phyloP scores from a whole-genome alignment of 2,329 filamentous ascomycete genomes.

The Fusarium virguliforme region DNA sequence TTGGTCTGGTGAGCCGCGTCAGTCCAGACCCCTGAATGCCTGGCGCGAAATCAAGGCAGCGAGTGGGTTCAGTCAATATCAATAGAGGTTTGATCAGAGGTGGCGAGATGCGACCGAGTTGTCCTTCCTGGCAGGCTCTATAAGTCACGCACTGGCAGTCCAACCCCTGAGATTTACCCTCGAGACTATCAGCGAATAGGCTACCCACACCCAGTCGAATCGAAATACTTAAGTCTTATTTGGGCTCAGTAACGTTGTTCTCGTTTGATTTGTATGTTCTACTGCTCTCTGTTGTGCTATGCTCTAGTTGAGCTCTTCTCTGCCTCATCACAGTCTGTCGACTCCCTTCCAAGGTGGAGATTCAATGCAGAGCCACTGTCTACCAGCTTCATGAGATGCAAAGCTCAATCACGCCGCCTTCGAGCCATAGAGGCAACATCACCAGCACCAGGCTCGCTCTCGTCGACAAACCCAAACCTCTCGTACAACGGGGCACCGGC shows the following conservation, averaged over 20 bases:
- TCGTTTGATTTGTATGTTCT: too few relatives aligned
- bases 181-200: too few relatives aligned
- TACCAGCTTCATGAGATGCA: background rate
- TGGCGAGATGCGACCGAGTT: too few relatives aligned
- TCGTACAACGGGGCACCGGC: slow-evolving; percentile 31
- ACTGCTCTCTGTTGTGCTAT: too few relatives aligned
- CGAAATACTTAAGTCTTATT: too few relatives aligned
- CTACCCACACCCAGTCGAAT: too few relatives aligned
- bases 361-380: background rate
- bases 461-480: slow-evolving; percentile 39
- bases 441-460: slow-evolving; percentile 28
- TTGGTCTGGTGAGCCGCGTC: background rate
- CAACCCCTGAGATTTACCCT: too few relatives aligned
- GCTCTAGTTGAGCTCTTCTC: background rate
- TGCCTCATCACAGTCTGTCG: background rate
- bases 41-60: background rate
- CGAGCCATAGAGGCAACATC: slow-evolving; percentile 40
- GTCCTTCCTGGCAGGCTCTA: too few relatives aligned
- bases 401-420: background rate
- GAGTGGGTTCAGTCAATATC: background rate
- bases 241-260: too few relatives aligned
- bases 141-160: too few relatives aligned
- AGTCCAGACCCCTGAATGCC: background rate
- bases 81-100: background rate
- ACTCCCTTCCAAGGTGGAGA: background rate